Evolutionary conservation across 495 filamentous ascomycete species (phyloP).

Genomic region (Penicillium bialowiezense): DNA sequence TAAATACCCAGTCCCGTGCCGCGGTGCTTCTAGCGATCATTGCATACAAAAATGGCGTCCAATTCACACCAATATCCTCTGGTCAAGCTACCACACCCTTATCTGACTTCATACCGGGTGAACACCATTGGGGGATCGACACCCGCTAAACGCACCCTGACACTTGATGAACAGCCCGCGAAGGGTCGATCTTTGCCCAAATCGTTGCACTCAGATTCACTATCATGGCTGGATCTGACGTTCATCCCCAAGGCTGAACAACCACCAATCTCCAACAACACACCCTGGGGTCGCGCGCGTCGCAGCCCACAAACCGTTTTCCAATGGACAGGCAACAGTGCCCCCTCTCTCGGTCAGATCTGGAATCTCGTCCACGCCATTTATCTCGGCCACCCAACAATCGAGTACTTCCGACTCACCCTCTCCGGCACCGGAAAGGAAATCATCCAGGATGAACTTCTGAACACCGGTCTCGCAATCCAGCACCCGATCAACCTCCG

Average conservation of each 20-base stretch:
- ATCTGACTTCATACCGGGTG: slow-evolving; percentile 30
- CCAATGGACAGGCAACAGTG: slow-evolving; percentile 31
- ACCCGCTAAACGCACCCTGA: slow-evolving; percentile 22
- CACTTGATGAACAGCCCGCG: slow-evolving; percentile 23
- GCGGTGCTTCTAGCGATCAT: not conserved
- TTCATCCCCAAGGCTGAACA: slow-evolving; percentile 19
- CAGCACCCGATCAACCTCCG: slow-evolving; percentile 41
- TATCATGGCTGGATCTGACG: slow-evolving; percentile 33
- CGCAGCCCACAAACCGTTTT: slow-evolving; percentile 37
- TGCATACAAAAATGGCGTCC: slow-evolving; percentile 14
- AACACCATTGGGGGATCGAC: slow-evolving; percentile 19
- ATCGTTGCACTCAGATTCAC: slow-evolving; percentile 28
- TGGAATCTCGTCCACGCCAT: slow-evolving; percentile 62
- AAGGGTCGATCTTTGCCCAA: slow-evolving; percentile 26
- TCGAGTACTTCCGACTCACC: slow-evolving; percentile 53
- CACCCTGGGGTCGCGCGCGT: slow-evolving; percentile 42
- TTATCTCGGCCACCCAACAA: slow-evolving; percentile 51
- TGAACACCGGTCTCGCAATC: slow-evolving; percentile 50
- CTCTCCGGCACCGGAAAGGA: slow-evolving; percentile 39
- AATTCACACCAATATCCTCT: slow-evolving; percentile 19
- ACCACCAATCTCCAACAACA: slow-evolving; percentile 40
- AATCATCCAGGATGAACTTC: slow-evolving; percentile 46
- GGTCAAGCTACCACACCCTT: slow-evolving; percentile 32
- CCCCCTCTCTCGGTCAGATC: slow-evolving; percentile 55
- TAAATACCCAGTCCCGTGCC: not conserved